Percentiles rank a stretch among this genome's conserved stretches.
Conservation (phyloP, 2,329 filamentous ascomycete genomes). For the Xylariaceae sp. region DNA sequence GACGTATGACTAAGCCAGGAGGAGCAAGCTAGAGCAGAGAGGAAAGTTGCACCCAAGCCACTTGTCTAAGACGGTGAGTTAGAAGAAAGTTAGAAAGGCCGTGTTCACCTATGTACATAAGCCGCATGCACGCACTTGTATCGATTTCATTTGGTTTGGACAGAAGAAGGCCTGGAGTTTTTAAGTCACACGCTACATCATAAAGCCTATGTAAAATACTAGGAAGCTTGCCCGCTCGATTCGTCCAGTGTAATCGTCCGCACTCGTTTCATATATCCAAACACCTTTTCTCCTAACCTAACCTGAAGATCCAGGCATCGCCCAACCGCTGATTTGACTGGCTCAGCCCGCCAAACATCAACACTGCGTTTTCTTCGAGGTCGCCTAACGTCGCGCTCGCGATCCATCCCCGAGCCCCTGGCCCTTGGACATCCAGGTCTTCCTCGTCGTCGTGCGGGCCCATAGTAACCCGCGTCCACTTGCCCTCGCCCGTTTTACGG, state of each 20-base stretch:
- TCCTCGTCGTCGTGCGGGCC: conserved; percentile 44
- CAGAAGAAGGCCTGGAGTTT: neutral
- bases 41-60: too few species aligned
- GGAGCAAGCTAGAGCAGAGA: neutral
- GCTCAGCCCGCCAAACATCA: conserved; percentile 58
- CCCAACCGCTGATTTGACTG: conserved; percentile 47
- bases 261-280: too few species aligned
- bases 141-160: conserved; percentile 10
- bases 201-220: neutral
- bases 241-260: too few species aligned
- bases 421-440: conserved; percentile 36
- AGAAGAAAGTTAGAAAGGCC: neutral
- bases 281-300: conserved; percentile 33
- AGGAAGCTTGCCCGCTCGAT: neutral
- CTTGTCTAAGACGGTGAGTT: too few species aligned
- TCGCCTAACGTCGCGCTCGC: conserved; percentile 53
- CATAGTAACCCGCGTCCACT: conserved; percentile 48
- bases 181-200: neutral
- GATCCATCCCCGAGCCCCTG: conserved; percentile 53
- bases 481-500: conserved; percentile 51
- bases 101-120: conserved; percentile 23
- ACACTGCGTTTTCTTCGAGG: conserved; percentile 53
- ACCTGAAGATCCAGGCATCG: conserved; percentile 61
- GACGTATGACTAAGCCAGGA: conserved; percentile 4
- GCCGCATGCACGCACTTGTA: conserved; percentile 14